Evolutionary conservation across 139 green algal species (phyloP).

Genomic region (Micractinium conductrix): DNA sequence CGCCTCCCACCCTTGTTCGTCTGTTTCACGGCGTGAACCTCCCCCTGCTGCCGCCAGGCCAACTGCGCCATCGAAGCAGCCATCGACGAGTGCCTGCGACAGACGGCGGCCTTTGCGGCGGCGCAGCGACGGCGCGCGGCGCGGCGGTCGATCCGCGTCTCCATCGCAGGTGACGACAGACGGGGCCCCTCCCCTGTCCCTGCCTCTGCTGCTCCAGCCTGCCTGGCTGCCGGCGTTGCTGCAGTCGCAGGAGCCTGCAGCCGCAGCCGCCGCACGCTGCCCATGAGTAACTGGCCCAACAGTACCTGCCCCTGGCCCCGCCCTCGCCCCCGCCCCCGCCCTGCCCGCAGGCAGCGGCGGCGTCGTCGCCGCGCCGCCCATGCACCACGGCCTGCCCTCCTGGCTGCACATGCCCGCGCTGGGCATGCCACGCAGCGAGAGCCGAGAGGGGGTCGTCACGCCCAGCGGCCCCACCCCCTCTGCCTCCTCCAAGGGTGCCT

Average conservation of each 20-base stretch:
- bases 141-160: no score
- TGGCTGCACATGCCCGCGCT: constrained; percentile 56
- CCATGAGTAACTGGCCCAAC: no score
- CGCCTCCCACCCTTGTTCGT: no score
- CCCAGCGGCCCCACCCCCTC: not conserved
- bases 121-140: not conserved
- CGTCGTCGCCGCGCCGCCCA: not conserved
- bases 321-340: not conserved
- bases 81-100: constrained; percentile 82
- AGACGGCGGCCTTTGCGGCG: constrained; percentile 77
- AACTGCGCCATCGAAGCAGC: constrained; percentile 93
- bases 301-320: no score
- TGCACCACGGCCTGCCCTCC: constrained; percentile 65
- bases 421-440: constrained; percentile 19
- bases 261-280: no score
- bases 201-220: not conserved
- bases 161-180: no score
- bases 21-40: constrained; percentile 23
- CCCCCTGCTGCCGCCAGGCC: constrained; percentile 86
- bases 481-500: not conserved
- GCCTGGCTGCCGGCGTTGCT: not conserved
- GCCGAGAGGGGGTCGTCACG: not conserved
- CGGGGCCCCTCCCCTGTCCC: no score
- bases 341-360: not conserved
- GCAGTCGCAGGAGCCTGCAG: no score